These are phyloP conservation scores for Solanum microdontum DNA, from an alignment of 257 asterid genomes.

Conservation along the genomic window DNA sequence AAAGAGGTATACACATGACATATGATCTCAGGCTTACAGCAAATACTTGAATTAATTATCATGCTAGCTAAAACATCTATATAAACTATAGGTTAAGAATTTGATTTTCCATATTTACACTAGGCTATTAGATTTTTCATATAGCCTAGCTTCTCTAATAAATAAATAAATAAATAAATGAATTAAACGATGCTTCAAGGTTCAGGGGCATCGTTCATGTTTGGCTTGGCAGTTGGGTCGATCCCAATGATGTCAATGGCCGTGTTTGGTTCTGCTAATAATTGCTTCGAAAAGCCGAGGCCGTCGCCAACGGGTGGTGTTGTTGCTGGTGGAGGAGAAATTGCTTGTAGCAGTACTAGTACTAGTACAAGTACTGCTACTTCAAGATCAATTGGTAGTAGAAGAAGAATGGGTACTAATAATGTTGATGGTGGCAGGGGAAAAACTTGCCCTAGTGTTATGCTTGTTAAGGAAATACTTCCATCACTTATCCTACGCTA, in stretches of 20 bases:
- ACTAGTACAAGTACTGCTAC: not conserved
- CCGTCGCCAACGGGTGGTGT: not conserved
- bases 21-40: not conserved
- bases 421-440: not conserved
- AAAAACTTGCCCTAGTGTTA: not conserved
- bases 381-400: not conserved
- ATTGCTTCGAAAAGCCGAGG: not conserved
- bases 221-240: not conserved
- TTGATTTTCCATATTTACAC: not conserved
- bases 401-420: not conserved
- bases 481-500: not conserved
- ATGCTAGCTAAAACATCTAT: not conserved
- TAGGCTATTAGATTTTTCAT: not conserved
- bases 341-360: not conserved
- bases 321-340: not conserved
- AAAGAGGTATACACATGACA: not conserved
- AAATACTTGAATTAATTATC: not conserved
- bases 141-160: not conserved
- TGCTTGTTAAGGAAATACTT: not conserved
- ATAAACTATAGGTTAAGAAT: not conserved
- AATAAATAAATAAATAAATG: not conserved
- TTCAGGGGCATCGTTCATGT: not conserved
- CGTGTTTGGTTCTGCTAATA: not conserved
- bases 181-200: not conserved
- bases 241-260: slow-evolving; percentile 4